Evolutionary conservation across 495 filamentous ascomycete genomes (phyloP), one percentile per base, ranked within the genome.

Genomic region (Aspergillus conjunctus): DNA sequence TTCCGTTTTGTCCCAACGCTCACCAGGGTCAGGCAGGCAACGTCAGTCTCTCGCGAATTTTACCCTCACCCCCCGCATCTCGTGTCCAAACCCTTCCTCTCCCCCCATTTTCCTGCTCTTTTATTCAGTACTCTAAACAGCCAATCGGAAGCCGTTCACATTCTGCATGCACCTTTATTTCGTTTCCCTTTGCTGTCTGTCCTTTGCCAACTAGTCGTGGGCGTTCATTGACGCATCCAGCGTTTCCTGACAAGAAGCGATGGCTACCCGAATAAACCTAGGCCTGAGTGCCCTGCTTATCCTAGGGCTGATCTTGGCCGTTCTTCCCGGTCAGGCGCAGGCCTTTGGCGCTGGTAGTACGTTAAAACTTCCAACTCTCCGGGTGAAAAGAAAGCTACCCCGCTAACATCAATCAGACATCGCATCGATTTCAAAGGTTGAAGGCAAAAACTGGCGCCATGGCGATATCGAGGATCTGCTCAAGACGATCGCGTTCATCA

Each of bases 391-490:
- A 37, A 26, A 26, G 26, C 5, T 26, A 1, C 18, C 10, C 37
- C 10, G 37, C 60, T 71, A 21, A 70, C 49, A 43, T 31, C 14
- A 4, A 48, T 11, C 45, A 79, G 77, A 97, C 68, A 96, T 97
- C 62, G 93, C 94, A 15, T 92, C 88, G 0, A 94, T 98, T 66
- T 91, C 93, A 1, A 86, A 90, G 68, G 87, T 98, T 64, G 94
- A 98, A 75, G 94, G 94, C 21, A 83, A 89, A 66, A 98, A 98
- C 70, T 98, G 91, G 88, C 88, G 94, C 60, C 94, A 98, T 88
- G 94, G 94, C 56, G 93, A 98, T 73, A 94, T 96, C 61, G 92
- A 97, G 77, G 94, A 98, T 74, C 87, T 91, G 71, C 86, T 98
- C 63, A 92, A 92, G 77, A 91, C 87, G 14, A 79, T 98, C 59